phyloP scores from a whole-genome alignment of 2,329 filamentous ascomycete species.

The Leptographium radiaticola region DNA sequence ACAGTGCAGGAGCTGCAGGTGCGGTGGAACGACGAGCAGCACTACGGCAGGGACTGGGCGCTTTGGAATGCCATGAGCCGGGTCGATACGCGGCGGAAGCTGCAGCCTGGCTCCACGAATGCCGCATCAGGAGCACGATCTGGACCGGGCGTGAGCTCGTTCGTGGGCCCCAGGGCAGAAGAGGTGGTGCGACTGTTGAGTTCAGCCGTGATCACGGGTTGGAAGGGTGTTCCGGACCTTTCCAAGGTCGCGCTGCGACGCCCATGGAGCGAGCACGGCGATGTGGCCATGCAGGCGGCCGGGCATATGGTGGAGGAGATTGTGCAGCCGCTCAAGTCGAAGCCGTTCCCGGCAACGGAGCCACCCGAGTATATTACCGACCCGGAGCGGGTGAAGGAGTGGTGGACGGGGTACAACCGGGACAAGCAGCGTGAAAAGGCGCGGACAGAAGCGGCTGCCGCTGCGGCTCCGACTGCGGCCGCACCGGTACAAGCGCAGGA shows the following conservation, averaged over 20 bases:
- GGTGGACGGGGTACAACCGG: conserved; percentile 34
- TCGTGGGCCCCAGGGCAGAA: conserved; percentile 20
- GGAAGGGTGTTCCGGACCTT: conserved; percentile 26
- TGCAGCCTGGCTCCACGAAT: conserved; percentile 3
- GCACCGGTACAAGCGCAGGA: conserved; percentile 10
- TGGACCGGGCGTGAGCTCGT: neutral
- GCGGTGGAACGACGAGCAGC: conserved; percentile 31
- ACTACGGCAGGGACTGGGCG: conserved; percentile 9
- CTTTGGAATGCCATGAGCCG: conserved; percentile 9
- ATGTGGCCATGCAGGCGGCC: conserved; percentile 29
- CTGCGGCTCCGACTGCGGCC: conserved; percentile 9
- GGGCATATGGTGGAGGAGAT: conserved; percentile 29
- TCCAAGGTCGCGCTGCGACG: conserved; percentile 20
- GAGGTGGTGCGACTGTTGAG: conserved; percentile 29
- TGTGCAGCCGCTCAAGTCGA: conserved; percentile 27
- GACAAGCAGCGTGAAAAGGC: conserved; percentile 21
- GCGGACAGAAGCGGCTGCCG: conserved; percentile 12
- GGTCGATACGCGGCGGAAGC: neutral
- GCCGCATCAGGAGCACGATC: no score
- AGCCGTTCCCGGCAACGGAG: conserved; percentile 34
- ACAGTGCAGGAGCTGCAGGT: conserved; percentile 35
- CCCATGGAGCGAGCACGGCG: conserved; percentile 23
- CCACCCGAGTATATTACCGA: conserved; percentile 40
- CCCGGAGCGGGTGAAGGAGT: conserved; percentile 33
- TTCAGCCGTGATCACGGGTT: conserved; percentile 30